Evolutionary conservation across 2,329 filamentous ascomycete genomes (phyloP).

Genomic region (Chrysoporthe puriensis): DNA sequence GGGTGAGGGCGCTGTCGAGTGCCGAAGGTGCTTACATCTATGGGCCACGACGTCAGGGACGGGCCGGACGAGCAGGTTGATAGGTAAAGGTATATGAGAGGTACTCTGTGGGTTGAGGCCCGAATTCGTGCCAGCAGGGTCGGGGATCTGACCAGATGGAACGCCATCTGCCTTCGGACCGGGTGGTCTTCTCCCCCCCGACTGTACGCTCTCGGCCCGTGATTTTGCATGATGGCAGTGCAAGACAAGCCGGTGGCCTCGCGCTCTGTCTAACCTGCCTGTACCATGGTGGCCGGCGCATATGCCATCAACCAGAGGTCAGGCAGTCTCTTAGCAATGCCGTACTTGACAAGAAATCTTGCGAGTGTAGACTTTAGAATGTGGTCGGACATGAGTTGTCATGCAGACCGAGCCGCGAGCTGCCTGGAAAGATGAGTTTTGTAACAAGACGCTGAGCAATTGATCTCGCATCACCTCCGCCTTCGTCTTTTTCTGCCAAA

Average conservation of each 20-base stretch:
- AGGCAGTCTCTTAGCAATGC: background rate
- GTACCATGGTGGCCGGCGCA: background rate
- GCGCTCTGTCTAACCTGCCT: background rate
- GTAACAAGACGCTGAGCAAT: background rate
- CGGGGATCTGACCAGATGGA: background rate
- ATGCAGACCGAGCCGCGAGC: background rate
- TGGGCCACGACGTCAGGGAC: background rate
- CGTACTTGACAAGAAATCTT: too few relatives aligned
- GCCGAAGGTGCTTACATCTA: too few relatives aligned
- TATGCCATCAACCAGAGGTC: too few relatives aligned
- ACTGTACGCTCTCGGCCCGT: background rate
- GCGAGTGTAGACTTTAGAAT: background rate
- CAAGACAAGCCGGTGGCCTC: background rate
- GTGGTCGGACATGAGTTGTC: background rate
- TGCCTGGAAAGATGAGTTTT: background rate
- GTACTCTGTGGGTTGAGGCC: background rate
- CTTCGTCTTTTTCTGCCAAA: slow-evolving; percentile 37
- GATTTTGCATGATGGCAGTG: background rate
- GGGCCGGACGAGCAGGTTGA: background rate
- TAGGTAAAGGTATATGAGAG: background rate
- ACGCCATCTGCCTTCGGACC: background rate
- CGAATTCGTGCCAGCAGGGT: background rate
- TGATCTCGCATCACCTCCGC: slow-evolving; percentile 40
- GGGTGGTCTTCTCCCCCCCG: background rate
- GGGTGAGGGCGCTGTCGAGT: too few relatives aligned